Conservation (phyloP, 1,139 yeast species). For the Scheffersomyces lignicola region DNA sequence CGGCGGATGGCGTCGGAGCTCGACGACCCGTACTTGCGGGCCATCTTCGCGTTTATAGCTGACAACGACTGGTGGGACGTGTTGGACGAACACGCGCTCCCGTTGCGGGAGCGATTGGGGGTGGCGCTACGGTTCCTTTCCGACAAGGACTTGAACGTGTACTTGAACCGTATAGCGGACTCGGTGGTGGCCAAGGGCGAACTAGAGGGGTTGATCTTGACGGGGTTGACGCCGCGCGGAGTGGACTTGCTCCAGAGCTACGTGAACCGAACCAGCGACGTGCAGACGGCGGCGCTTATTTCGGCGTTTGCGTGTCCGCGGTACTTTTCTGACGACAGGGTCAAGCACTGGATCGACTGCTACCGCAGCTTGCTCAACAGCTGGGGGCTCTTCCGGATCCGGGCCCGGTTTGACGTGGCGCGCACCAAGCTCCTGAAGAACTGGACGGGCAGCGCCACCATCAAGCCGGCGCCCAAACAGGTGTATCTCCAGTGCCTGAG, state of each 20-base stretch:
- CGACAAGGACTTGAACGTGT: constrained; percentile 70
- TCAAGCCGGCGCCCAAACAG: constrained; percentile 65
- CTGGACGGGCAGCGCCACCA: constrained; percentile 46
- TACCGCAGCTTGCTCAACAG: constrained; percentile 77
- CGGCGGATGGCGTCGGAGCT: constrained; percentile 82
- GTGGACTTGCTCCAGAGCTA: constrained; percentile 81
- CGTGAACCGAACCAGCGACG: constrained; percentile 87
- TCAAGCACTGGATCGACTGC: constrained; percentile 73
- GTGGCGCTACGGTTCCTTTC: constrained; percentile 84
- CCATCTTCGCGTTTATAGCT: constrained; percentile 90
- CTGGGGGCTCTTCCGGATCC: constrained; percentile 74
- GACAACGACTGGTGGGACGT: constrained; percentile 98
- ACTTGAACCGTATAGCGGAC: constrained; percentile 68
- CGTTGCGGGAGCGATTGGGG: constrained; percentile 84
- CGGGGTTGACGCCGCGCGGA: constrained; percentile 86
- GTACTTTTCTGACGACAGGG: constrained; percentile 70
- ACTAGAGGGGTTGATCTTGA: constrained; percentile 82
- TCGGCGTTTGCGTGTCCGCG: constrained; percentile 82
- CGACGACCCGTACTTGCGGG: constrained; percentile 86
- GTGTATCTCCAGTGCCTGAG: constrained; percentile 76
- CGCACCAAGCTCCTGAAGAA: constrained; percentile 65
- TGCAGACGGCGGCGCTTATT: constrained; percentile 87
- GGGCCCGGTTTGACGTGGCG: constrained; percentile 85
- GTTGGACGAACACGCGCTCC: constrained; percentile 83
- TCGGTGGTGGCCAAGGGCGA: constrained; percentile 78